Percentiles rank a stretch among this genome's conserved stretches.
These are phyloP conservation scores for Colletotrichum chrysophilum DNA, from an alignment of 2,329 filamentous ascomycete genomes.

Conservation along the genomic window DNA sequence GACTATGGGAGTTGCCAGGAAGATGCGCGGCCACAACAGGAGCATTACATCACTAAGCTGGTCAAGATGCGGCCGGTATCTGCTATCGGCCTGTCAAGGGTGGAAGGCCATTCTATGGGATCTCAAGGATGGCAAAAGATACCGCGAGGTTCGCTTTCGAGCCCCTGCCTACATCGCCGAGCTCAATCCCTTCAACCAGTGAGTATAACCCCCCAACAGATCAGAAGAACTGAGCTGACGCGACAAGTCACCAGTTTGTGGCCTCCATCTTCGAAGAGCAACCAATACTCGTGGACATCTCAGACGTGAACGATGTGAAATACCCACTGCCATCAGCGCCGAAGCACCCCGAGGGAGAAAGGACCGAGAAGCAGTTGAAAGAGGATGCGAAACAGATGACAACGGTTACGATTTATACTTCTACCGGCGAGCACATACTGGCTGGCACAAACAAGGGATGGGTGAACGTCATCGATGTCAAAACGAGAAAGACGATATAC, in stretches of 20 bases:
- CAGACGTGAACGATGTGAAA: constrained; percentile 72
- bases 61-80: constrained; percentile 89
- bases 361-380: constrained; percentile 83
- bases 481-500: constrained; percentile 82
- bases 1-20: constrained; percentile 94
- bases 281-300: constrained; percentile 85
- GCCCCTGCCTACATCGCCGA: constrained; percentile 96
- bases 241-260: constrained; percentile 72
- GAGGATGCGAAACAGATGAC: constrained; percentile 96
- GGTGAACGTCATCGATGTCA: constrained; percentile 91
- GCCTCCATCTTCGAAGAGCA: constrained; percentile 94
- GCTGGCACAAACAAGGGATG: constrained; percentile 95
- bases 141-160: constrained; percentile 88
- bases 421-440: constrained; percentile 85
- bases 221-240: neutral
- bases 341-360: constrained; percentile 75
- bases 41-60: constrained; percentile 95
- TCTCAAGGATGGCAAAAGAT: constrained; percentile 69
- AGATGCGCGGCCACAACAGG: constrained; percentile 89
- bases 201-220: constrained; percentile 31
- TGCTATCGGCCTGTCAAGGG: constrained; percentile 91
- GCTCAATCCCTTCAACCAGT: constrained; percentile 90
- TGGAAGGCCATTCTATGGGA: constrained; percentile 99
- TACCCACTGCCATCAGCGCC: constrained; percentile 82
- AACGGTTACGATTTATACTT: constrained; percentile 88